These are phyloP conservation scores for Lichina pygmaea DNA, from an alignment of 495 filamentous ascomycete species.

Conservation along the genomic window DNA sequence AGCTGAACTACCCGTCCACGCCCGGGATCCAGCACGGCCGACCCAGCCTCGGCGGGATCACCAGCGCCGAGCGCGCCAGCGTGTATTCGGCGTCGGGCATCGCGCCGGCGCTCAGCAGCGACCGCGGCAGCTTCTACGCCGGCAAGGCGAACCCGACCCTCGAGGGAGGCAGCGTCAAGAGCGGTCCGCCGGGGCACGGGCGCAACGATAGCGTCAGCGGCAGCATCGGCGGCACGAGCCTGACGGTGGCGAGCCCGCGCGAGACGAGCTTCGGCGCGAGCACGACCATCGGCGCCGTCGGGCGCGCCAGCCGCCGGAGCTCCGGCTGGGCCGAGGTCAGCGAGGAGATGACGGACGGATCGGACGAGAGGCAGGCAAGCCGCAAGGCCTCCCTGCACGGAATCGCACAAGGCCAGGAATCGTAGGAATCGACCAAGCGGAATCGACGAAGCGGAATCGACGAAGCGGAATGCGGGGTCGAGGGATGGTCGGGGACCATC, in stretches of 20 bases:
- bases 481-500: too few relatives aligned
- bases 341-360: slow-evolving; percentile 6
- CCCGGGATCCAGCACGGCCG: slow-evolving; percentile 27
- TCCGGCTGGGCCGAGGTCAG: slow-evolving; percentile 34
- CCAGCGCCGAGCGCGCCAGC: slow-evolving; percentile 53
- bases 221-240: slow-evolving; percentile 36
- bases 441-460: neutral
- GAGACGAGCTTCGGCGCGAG: slow-evolving; percentile 10
- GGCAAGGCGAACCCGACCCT: slow-evolving; percentile 26
- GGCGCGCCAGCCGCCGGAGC: slow-evolving; percentile 29
- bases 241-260: slow-evolving; percentile 31
- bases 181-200: slow-evolving; percentile 46
- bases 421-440: neutral
- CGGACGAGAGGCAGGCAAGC: neutral
- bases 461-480: too few relatives aligned
- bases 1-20: slow-evolving; percentile 10
- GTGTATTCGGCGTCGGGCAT: slow-evolving; percentile 64
- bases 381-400: neutral
- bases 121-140: slow-evolving; percentile 60
- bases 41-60: slow-evolving; percentile 31
- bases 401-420: neutral
- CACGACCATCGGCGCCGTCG: slow-evolving; percentile 10
- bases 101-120: slow-evolving; percentile 32
- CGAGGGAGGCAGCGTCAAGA: slow-evolving; percentile 55
- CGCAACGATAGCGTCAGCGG: slow-evolving; percentile 60